Evolutionary conservation across 495 filamentous ascomycete species (phyloP).

Genomic region (Astrothelium subdiscretum): DNA sequence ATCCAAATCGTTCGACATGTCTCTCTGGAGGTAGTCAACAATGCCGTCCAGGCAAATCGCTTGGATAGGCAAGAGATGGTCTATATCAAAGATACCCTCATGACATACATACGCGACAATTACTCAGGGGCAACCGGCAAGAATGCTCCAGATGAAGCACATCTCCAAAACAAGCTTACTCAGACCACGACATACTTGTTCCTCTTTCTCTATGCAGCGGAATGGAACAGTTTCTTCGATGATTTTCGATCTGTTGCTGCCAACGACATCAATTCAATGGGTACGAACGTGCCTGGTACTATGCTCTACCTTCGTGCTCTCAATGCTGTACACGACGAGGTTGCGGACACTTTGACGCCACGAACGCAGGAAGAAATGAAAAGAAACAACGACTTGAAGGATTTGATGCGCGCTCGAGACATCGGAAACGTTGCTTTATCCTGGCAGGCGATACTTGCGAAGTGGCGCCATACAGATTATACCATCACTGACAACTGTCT

Average conservation of each 20-base stretch:
- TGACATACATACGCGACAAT: conserved; percentile 61
- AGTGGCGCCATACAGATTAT: conserved; percentile 66
- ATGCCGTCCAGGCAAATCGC: conserved; percentile 63
- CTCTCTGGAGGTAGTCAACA: conserved; percentile 83
- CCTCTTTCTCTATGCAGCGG: conserved; percentile 64
- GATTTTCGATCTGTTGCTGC: conserved; percentile 63
- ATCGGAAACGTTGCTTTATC: conserved; percentile 72
- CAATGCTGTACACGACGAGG: conserved; percentile 87
- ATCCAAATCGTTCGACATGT: conserved; percentile 77
- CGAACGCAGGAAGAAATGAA: conserved; percentile 63
- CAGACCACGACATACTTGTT: conserved; percentile 93
- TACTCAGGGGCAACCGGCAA: conserved; percentile 48
- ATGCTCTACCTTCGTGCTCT: conserved; percentile 81
- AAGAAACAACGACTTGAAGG: conserved; percentile 74
- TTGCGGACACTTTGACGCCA: conserved; percentile 80
- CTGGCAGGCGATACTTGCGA: conserved; percentile 81
- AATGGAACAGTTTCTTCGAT: conserved; percentile 80
- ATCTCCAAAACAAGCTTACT: conserved; percentile 92
- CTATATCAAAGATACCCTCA: conserved; percentile 61
- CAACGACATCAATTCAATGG: conserved; percentile 30
- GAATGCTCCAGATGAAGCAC: conserved; percentile 48
- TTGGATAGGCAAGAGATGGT: conserved; percentile 55
- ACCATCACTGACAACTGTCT: conserved; percentile 73
- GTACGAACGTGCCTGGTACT: conserved; percentile 55
- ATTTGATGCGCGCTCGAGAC: conserved; percentile 72